These are phyloP conservation scores for Euphorbia pulcherrima DNA, from an alignment of 345 rosid genomes.

Conservation along the genomic window DNA sequence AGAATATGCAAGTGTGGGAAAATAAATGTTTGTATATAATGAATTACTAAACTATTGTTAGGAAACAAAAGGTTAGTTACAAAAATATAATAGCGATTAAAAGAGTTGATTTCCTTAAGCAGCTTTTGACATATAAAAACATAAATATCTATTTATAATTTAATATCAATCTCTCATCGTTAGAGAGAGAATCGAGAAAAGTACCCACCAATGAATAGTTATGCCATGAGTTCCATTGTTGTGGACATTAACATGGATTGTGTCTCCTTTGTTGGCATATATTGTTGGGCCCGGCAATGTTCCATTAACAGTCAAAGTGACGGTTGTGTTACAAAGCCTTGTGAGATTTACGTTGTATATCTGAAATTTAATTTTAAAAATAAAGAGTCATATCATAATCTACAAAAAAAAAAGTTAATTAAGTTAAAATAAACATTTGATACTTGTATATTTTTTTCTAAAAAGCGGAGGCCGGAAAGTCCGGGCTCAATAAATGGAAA, in stretches of 20 bases:
- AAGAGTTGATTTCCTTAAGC: too few species aligned
- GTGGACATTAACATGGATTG: constrained; percentile 40
- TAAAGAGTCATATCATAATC: neutral
- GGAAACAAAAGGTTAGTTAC: too few species aligned
- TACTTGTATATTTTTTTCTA: neutral
- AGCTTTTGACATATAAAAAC: too few species aligned
- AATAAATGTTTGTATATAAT: too few species aligned
- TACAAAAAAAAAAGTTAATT: neutral
- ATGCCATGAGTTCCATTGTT: constrained; percentile 41
- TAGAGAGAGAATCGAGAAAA: too few species aligned
- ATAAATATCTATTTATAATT: too few species aligned
- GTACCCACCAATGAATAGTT: constrained; percentile 48
- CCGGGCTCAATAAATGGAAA: neutral
- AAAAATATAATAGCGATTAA: too few species aligned
- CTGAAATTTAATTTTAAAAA: neutral
- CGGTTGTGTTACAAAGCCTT: constrained; percentile 29
- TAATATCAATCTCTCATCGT: too few species aligned
- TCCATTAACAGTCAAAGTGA: constrained; percentile 30
- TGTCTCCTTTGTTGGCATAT: constrained; percentile 38
- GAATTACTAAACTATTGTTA: too few species aligned
- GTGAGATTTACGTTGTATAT: constrained; percentile 1
- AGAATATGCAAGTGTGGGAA: too few species aligned
- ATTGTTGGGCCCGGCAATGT: constrained; percentile 33
- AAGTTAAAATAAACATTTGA: neutral
- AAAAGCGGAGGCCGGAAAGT: too few species aligned